Base-by-base conservation (phyloP, 352 stramenopile genomes). In the Phytophthora litchii region DNA sequence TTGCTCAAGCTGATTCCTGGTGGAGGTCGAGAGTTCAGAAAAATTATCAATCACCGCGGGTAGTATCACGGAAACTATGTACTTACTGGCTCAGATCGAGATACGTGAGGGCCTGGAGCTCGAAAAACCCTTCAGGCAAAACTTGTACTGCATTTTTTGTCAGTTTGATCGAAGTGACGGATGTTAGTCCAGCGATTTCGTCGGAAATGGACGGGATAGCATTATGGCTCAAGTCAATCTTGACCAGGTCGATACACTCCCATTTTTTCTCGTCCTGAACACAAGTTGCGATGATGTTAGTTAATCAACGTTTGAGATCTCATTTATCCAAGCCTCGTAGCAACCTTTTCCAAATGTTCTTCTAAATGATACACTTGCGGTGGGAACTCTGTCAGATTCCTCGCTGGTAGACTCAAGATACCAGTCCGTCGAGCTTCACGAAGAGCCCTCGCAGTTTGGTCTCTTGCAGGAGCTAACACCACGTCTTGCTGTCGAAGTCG, bases 161-260 rank as follows among this genome's bases (percentile, higher is more conserved):
- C 47, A 94, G 49, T 38, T 92, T 92, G 51, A 92, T 69, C 6
- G 67, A 86, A 14, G 61, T 77, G 23, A 92, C 61, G 0, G 79
- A 78, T 21, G 67, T 65, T 9, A 94, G 53, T 16, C 10, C 68
- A 10, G 53, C 67, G 19, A 94, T 82, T 25, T 90, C 80, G 31
- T 82, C 70, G 16, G 67, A 69, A 36, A 94, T 71, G 10, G 52
- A 61, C 1, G 66, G 35, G 51, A 94, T 92, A 0, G 72, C 63
- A 54, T 94, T 92, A 64, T 92, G 85, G 44, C 85, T 94, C 48
- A 94, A 56, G 38, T 94, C 85, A 25, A 92, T 75, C 66, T 91
- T 94, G 35, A 88, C 43, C 34, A 94, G 54, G 53, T 92, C 85
- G 20, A 92, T 78, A 52, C 85, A 94, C 56, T 94, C 85, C 85